Conservation (phyloP, 2,329 filamentous ascomycete genomes). For the Hymenoscyphus linearis region DNA sequence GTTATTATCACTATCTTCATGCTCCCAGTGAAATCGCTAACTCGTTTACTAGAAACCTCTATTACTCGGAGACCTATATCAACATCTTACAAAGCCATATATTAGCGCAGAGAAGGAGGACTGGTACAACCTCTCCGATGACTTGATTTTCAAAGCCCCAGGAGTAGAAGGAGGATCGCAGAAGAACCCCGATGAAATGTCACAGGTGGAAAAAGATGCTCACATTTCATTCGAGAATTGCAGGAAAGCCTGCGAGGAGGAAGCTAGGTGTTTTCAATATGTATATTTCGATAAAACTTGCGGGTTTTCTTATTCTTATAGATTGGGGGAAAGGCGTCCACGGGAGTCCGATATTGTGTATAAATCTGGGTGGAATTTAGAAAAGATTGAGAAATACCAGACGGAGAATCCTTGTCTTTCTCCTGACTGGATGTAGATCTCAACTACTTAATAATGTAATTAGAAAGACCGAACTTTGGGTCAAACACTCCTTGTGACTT, state of each 20-base stretch:
- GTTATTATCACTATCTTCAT: constrained; percentile 21
- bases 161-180: constrained; percentile 14
- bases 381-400: background rate
- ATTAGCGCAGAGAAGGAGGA: constrained; percentile 38
- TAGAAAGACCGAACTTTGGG: too few relatives aligned
- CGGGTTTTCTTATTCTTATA: background rate
- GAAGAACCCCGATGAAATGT: constrained; percentile 32
- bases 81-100: constrained; percentile 41
- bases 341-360: background rate
- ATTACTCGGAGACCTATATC: constrained; percentile 44
- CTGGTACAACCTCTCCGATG: constrained; percentile 49
- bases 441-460: too few relatives aligned
- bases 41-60: constrained; percentile 33
- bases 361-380: background rate
- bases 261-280: constrained; percentile 33
- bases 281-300: constrained; percentile 21
- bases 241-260: constrained; percentile 41
- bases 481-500: too few relatives aligned
- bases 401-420: background rate
- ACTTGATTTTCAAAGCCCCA: constrained; percentile 30
- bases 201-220: constrained; percentile 35
- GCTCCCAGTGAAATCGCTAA: constrained; percentile 6
- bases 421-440: background rate
- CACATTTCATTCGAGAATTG: constrained; percentile 40
- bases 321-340: background rate